Evolutionary conservation across 2,329 filamentous ascomycete genomes (phyloP), one percentile per base, ranked within the genome.

Genomic region (Sclerotinia spermophila): DNA sequence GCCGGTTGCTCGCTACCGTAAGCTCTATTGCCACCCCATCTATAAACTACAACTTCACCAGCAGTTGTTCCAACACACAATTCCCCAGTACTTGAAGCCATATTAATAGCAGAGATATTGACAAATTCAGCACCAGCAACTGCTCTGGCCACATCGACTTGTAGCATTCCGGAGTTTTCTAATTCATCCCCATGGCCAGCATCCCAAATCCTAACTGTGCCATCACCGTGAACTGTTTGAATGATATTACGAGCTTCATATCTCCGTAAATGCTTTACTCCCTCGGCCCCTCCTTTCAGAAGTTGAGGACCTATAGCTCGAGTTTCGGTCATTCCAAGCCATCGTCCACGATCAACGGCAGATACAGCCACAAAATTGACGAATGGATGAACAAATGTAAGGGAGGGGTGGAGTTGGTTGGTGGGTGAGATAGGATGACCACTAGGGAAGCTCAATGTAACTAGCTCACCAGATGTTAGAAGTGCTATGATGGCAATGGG

Each of bases 151-250:
- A 98, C 84, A 77, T 99, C 95, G 8, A 97, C 89, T 81, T 99
- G 95, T 35, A 98, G 83, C 68, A 93, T 86, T 5, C 85, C 84
- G 19, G 88, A 86, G 77, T 98, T 98, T 80, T 99, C 96, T 66
- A 99, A 92, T 77, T 97, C 93, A 78, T 99, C 96, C 21, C 89
- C 92, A 77, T 97, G 92, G 0, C 96, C 96, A 30, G 91, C 88
- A 80, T 99, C 96, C 94, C 94, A 99, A 10, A 98, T 84, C 44
- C 94, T 86, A n/a, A 99, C 85, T 0, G 92, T 96, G 68, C 94
- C 93, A 80, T 99, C 96, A 4, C 91, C 93, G 79, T 99, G 95
- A 0, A 93, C 91, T 6, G 92, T 93, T 72, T 95, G 91, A 10
- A 97, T 86, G 59, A 98, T 87, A 71, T 94, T 97, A 62, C 96